Evolutionary conservation across 441 rosid genomes (phyloP), one percentile per base, ranked within the genome.

Genomic region (Brassica hybrid): DNA sequence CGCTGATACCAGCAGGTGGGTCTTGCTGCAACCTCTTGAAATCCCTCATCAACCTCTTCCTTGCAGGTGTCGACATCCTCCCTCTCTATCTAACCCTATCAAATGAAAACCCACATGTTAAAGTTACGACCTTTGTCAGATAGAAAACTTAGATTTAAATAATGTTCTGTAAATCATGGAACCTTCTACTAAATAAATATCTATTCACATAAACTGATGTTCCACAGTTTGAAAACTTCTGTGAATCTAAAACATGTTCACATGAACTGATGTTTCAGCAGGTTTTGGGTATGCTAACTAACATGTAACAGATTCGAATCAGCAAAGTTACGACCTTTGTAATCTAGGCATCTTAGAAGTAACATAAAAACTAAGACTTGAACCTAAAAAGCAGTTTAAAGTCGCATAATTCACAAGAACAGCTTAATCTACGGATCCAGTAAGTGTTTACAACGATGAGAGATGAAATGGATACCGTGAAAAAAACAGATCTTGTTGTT

Each of bases 21-120:
- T 91, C 96, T 79, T 91, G 92, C 76, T 89, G 96, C 83, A 91
- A 80, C 86, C 96, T 86, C 89, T 88, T 91, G 73, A 91, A 91
- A 82, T 91, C 93, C 75, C 96, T 89, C 93, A 89, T 91, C 83
- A 91, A 76, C 76, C 96, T 91, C 82, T 91, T 91, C 85, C 93
- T 88, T 1, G 95, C 85, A 16, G 95, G 93, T 64, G 95, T 90
- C 7, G 93, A 87, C 95, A 90, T 88, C 74, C 60, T 75, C 41
- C 1, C 43, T 32, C 48, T 11, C 45, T 38, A 65, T 23, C n/a
- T 30, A 52, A 14, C 8, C 54, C 54, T 73, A 52, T 27, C 27
- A 38, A 18, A 43, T 4, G 1, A 43, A 30, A 43, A 43, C 50
- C 6, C 50, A 43, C n/a, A 43, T 43, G 50, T 43, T 4, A 30